These are phyloP conservation scores for Tolypocladium capitatum DNA, from an alignment of 2,329 filamentous ascomycete genomes.

Conservation along the genomic window DNA sequence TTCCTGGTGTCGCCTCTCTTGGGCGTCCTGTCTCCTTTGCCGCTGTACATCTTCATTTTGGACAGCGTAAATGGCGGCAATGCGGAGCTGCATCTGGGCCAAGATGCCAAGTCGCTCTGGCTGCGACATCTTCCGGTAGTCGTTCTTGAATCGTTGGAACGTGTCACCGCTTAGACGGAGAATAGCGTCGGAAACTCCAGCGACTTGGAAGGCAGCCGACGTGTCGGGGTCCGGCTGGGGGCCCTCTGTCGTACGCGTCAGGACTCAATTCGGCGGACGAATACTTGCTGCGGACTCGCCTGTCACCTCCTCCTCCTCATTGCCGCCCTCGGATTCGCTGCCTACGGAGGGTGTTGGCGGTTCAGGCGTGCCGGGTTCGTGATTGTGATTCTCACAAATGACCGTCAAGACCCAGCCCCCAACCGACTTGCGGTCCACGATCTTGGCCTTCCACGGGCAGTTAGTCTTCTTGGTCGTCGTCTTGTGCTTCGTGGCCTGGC, in stretches of 20 bases:
- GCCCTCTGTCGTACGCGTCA: conserved; percentile 12
- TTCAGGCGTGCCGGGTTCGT: conserved; percentile 30
- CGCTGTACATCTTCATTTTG: conserved; percentile 31
- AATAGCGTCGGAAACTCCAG: conserved; percentile 23
- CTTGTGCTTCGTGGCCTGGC: conserved; percentile 30
- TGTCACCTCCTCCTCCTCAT: conserved; percentile 11
- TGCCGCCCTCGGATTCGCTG: conserved; percentile 22
- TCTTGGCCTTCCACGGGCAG: conserved; percentile 32
- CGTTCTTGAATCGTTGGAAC: conserved; percentile 29
- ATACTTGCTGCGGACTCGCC: conserved; percentile 1
- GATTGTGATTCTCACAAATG: conserved; percentile 30
- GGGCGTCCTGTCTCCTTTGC: conserved; percentile 23
- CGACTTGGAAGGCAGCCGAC: conserved; percentile 22
- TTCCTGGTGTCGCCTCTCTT: conserved; percentile 23
- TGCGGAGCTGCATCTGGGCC: conserved; percentile 26
- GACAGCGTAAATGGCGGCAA: conserved; percentile 30
- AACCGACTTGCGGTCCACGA: conserved; percentile 28
- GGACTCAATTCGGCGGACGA: not conserved
- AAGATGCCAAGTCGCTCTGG: conserved; percentile 24
- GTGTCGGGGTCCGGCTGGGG: conserved; percentile 23
- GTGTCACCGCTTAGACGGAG: conserved; percentile 29
- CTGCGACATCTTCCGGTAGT: conserved; percentile 29
- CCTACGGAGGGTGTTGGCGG: conserved; percentile 21
- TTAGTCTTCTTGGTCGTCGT: conserved; percentile 32
- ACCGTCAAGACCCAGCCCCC: conserved; percentile 32